Percentiles rank a stretch among this genome's conserved stretches.
Conservation (phyloP, 352 stramenopile genomes). For the Globisporangium ultimum region DNA sequence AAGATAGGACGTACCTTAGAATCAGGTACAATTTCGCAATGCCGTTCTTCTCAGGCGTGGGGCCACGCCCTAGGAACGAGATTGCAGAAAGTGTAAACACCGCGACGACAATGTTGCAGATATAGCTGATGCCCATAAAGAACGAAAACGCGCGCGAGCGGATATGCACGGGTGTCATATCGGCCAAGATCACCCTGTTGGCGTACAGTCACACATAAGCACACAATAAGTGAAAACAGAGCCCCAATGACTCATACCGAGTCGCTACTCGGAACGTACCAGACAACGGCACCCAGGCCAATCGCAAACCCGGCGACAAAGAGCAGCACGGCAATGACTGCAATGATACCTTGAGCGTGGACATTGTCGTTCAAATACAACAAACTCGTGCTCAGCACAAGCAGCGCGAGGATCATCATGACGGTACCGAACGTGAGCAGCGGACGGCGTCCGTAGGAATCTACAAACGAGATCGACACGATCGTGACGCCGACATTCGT, state of each 20-base stretch:
- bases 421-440: slow-evolving; percentile 66
- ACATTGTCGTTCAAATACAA: slow-evolving; percentile 51
- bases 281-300: slow-evolving; percentile 75
- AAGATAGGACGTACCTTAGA: slow-evolving; percentile 27
- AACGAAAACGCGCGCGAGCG: slow-evolving; percentile 78
- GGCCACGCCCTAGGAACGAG: slow-evolving; percentile 55
- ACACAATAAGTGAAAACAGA: background rate
- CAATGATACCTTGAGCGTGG: slow-evolving; percentile 51
- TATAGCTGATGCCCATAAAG: slow-evolving; percentile 84
- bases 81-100: slow-evolving; percentile 80
- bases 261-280: slow-evolving; percentile 25
- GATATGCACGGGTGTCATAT: slow-evolving; percentile 88
- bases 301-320: slow-evolving; percentile 87
- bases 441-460: slow-evolving; percentile 64
- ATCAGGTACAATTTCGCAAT: slow-evolving; percentile 87
- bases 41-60: slow-evolving; percentile 72
- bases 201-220: slow-evolving; percentile 7
- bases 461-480: slow-evolving; percentile 75
- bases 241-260: background rate
- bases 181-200: slow-evolving; percentile 75
- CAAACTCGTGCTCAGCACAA: slow-evolving; percentile 65
- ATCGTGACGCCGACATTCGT: slow-evolving; percentile 79
- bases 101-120: slow-evolving; percentile 82
- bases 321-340: slow-evolving; percentile 71
- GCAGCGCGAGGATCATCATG: slow-evolving; percentile 70